Evolutionary conservation across 495 filamentous ascomycete species (phyloP).

Genomic region (Cairneyella variabilis): DNA sequence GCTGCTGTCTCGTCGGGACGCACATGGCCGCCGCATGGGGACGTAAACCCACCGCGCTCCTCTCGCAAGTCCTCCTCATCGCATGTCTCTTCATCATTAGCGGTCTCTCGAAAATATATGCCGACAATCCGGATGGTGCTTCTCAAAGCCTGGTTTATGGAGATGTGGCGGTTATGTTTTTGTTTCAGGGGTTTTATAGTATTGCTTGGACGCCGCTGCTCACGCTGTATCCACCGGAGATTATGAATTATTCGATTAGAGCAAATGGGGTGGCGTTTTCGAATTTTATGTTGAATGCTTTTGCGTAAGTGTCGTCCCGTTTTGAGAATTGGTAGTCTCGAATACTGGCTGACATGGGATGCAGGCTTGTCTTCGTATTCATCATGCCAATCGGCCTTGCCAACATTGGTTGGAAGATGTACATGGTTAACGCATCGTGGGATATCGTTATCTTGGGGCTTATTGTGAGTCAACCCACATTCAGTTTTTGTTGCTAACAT

Average conservation of each 20-base stretch:
- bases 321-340: conserved; percentile 18
- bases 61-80: conserved; percentile 29
- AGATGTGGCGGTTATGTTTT: conserved; percentile 31
- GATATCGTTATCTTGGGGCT: conserved; percentile 23
- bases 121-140: conserved; percentile 31
- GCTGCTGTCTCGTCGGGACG: conserved; percentile 8
- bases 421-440: conserved; percentile 31
- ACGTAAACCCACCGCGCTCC: conserved; percentile 13
- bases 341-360: background rate
- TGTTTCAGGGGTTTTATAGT: conserved; percentile 59
- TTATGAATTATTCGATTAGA: conserved; percentile 45
- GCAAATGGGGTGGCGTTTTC: conserved; percentile 48
- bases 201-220: conserved; percentile 59
- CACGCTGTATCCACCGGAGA: conserved; percentile 54
- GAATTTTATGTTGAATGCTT: conserved; percentile 42
- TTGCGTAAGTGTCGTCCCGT: conserved; percentile 43
- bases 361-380: conserved; percentile 40
- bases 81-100: conserved; percentile 48
- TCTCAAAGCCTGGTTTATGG: conserved; percentile 7
- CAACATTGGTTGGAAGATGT: conserved; percentile 47
- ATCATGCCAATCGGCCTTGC: conserved; percentile 43
- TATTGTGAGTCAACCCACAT: conserved; percentile 10
- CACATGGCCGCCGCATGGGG: conserved; percentile 27
- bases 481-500: conserved; percentile 25
- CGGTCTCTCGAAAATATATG: conserved; percentile 44